A percentile compares a stretch with the other conserved stretches of the same genome.
Conservation (phyloP, 192 early-diverging fungal species). For the Coemansia sp. region DNA sequence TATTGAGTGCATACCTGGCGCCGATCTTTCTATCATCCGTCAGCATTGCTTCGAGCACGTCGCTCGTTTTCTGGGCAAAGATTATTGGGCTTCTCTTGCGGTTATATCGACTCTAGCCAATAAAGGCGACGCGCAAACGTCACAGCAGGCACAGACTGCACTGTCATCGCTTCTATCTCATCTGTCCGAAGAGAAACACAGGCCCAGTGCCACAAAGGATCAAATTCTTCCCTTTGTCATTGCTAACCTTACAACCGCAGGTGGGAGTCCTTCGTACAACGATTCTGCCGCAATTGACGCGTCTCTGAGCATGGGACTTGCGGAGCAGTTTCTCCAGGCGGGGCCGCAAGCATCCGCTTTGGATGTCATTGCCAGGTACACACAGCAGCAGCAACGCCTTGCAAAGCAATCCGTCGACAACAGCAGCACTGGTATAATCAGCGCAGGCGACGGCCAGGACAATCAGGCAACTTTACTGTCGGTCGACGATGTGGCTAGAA, state of each 20-base stretch:
- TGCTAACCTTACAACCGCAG: constrained; percentile 21
- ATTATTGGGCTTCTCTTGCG: constrained; percentile 41
- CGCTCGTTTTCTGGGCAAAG: constrained; percentile 17
- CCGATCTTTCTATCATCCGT: neutral
- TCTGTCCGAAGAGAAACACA: constrained; percentile 28
- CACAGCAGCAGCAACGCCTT: constrained; percentile 13
- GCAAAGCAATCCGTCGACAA: neutral
- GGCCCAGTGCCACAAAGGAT: constrained; percentile 5
- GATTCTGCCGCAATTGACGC: neutral
- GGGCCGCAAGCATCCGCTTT: constrained; percentile 27
- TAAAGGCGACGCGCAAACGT: constrained; percentile 9
- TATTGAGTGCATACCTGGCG: neutral
- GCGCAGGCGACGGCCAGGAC: constrained; percentile 8
- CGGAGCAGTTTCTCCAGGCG: constrained; percentile 39
- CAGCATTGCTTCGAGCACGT: constrained; percentile 13
- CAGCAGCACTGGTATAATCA: neutral
- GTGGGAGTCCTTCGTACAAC: constrained; percentile 5
- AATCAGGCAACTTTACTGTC: constrained; percentile 8
- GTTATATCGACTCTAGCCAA: constrained; percentile 25
- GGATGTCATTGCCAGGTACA: constrained; percentile 29
- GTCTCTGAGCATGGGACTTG: constrained; percentile 38
- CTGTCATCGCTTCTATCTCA: constrained; percentile 31
- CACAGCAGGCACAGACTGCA: constrained; percentile 19
- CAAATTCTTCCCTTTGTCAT: constrained; percentile 19
- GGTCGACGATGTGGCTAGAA: constrained; percentile 37